Evolutionary conservation across 2,329 filamentous ascomycete species (phyloP).

Genomic region (Grosmannia serpens): DNA sequence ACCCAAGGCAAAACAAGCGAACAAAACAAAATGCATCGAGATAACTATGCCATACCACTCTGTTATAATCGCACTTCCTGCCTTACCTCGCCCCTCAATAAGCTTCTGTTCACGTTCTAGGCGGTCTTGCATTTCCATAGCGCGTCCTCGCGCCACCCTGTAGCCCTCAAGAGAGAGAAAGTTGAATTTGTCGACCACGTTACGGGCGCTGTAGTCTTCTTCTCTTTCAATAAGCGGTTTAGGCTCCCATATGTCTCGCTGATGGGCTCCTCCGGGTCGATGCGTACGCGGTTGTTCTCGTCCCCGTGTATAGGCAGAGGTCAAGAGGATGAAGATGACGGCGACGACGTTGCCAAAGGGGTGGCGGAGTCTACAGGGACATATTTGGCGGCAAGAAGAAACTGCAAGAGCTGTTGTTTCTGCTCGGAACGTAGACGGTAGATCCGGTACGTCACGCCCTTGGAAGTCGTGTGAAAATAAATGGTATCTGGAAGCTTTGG

Average conservation of each 20-base stretch:
- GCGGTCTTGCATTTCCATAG: no score
- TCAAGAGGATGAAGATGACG: background rate
- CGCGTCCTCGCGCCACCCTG: background rate
- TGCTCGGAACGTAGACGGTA: conserved; percentile 13
- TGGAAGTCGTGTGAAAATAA: conserved; percentile 13
- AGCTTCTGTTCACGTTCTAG: no score
- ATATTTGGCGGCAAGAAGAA: conserved; percentile 7
- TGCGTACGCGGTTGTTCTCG: conserved; percentile 11
- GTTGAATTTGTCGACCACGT: conserved; percentile 1
- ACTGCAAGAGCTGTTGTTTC: conserved; percentile 12
- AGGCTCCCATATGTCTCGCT: conserved; percentile 17
- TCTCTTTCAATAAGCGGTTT: background rate
- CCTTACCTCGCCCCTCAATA: no score
- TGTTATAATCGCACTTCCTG: no score
- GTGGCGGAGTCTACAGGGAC: background rate
- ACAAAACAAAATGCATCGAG: no score
- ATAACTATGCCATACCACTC: no score
- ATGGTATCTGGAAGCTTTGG: conserved; percentile 3
- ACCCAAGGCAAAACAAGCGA: no score
- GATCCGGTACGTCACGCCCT: conserved; percentile 13
- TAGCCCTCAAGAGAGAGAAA: background rate
- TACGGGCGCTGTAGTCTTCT: background rate
- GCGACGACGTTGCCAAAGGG: background rate
- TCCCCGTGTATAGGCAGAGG: conserved; percentile 8
- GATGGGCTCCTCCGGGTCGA: conserved; percentile 16